phyloP scores from a whole-genome alignment of 352 stramenopile genomes.

The Pythium aphanidermatum region DNA sequence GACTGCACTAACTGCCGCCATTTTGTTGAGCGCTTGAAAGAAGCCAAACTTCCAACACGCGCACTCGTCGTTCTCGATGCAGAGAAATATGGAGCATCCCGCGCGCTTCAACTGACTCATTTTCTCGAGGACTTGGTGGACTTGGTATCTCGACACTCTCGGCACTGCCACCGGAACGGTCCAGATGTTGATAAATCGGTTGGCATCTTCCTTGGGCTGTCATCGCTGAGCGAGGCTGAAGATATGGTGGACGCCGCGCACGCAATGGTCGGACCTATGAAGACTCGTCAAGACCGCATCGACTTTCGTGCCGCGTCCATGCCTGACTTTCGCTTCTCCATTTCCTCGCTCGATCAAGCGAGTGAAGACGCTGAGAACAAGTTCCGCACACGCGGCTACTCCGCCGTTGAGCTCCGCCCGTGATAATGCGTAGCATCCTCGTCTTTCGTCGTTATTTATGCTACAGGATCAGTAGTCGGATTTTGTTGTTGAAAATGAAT shows the following conservation, averaged over 20 bases:
- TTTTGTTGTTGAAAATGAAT: not conserved
- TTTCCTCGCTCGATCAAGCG: constrained; percentile 6
- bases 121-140: constrained; percentile 53
- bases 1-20: constrained; percentile 36
- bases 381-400: constrained; percentile 18
- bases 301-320: constrained; percentile 60
- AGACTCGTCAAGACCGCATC: constrained; percentile 66
- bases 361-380: constrained; percentile 1
- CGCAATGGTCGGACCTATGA: constrained; percentile 28
- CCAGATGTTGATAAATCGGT: constrained; percentile 63
- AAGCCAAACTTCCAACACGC: constrained; percentile 39
- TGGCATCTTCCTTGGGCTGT: constrained; percentile 45
- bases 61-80: constrained; percentile 49
- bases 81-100: constrained; percentile 50
- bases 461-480: too few species aligned
- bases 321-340: constrained; percentile 54
- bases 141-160: constrained; percentile 31
- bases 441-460: constrained; percentile 2
- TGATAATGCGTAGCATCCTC: not conserved
- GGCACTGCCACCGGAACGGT: constrained; percentile 37
- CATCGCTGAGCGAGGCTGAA: constrained; percentile 38
- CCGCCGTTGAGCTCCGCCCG: constrained; percentile 3
- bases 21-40: constrained; percentile 48
- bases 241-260: constrained; percentile 29
- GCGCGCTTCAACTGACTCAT: constrained; percentile 54